Base-by-base conservation (phyloP, 2,329 filamentous ascomycete species). In the Xylariaceae sp. region DNA sequence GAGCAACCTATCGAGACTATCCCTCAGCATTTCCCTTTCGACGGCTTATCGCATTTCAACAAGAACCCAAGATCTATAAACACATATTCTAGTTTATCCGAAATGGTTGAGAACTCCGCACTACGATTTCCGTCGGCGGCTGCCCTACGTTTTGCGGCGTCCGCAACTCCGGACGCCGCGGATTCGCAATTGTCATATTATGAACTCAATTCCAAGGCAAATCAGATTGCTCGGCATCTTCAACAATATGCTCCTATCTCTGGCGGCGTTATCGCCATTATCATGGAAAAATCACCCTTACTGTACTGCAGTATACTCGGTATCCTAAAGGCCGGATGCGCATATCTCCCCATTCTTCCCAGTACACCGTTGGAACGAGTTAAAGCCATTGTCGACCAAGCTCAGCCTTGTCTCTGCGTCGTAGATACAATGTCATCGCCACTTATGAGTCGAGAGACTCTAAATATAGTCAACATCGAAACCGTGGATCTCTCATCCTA, bases 331-430 rank as follows among this genome's bases (percentile, higher is more conserved):
- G 74, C 83, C 5, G 89, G 89, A 8, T 85, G 84, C 63, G 89
- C 85, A 7, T 94, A 95, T 64, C 71, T 95, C n/a, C 89, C 90
- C 0, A 75, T 95, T 3, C 77, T 89, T 0, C 87, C 88, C 0
- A 83, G 80, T n/a, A 87, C 85, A 0, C 89, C 90, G 0, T 19
- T 65, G 0, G 77, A 82, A 9, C 77, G 88, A 47, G 73, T 87
- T 0, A 67, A 74, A 2, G 73, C 77, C 2, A 88, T 94, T 19
- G 60, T 95, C 15, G 58, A 69, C 1, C 83, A 89, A 61, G 80
- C 87, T 0, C 68, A 73, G 0, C 75, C 85, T 2, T 56, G 49
- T 13, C 45, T 74, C 8, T 81, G 77, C 52, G 50, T 83, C 1
- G 65, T 72, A 1, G 74, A 80, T 46, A 60, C 57, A 0, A 49